These are phyloP conservation scores for Collybia sp. DNA, from an alignment of 768 basidiomycete species.

Conservation along the genomic window DNA sequence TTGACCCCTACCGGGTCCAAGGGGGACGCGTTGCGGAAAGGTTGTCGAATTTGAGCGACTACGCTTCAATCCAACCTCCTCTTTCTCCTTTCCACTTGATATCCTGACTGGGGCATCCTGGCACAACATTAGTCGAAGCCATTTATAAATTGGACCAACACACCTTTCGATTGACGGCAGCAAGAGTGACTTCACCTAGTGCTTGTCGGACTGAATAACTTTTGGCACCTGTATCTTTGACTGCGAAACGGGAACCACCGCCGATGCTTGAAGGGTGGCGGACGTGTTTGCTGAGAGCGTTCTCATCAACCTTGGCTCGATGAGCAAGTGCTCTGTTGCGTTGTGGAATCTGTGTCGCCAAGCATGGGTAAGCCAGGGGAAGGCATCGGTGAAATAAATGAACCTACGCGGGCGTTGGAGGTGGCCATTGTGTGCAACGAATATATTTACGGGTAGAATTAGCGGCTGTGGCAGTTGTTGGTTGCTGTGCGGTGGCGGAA, in stretches of 20 bases:
- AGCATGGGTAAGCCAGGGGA: constrained; percentile 1
- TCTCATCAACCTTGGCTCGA: constrained; percentile 74
- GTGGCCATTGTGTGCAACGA: constrained; percentile 46
- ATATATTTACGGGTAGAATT: constrained; percentile 20
- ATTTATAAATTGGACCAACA: constrained; percentile 13
- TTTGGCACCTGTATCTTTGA: constrained; percentile 51
- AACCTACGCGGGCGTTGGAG: constrained; percentile 56
- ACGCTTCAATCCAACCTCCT: constrained; percentile 59
- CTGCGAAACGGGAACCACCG: constrained; percentile 46
- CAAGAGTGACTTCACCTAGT: constrained; percentile 77
- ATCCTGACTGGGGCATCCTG: constrained; percentile 48
- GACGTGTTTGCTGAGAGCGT: constrained; percentile 62
- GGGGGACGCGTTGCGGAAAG: constrained; percentile 64
- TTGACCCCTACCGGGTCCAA: constrained; percentile 53
- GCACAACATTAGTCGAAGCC: constrained; percentile 15
- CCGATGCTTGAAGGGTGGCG: constrained; percentile 55
- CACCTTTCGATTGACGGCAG: constrained; percentile 76
- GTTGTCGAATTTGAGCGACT: constrained; percentile 63
- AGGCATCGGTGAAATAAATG: constrained; percentile 11
- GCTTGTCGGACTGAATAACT: constrained; percentile 60
- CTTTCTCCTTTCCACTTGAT: constrained; percentile 58
- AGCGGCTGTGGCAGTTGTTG: constrained; percentile 12
- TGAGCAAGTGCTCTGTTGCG: constrained; percentile 57
- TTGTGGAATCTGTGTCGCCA: constrained; percentile 49
- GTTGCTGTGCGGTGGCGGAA: constrained; percentile 22